Evolutionary conservation across 1,139 yeast species (phyloP), one percentile per base, ranked within the genome.

Genomic region (Debaryomyces fabryi): DNA sequence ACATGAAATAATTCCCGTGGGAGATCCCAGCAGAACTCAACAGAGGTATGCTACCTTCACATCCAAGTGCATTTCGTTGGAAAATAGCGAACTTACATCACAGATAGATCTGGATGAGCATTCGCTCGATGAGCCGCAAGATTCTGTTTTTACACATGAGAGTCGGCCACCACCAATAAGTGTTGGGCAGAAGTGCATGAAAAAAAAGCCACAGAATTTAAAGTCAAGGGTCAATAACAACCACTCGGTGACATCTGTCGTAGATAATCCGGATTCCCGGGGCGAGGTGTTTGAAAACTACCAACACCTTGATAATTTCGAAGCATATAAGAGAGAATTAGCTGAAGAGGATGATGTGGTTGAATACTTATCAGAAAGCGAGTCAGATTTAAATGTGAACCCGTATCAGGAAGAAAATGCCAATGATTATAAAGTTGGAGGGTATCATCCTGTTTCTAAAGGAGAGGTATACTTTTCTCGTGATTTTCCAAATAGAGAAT

Each of bases 391-490:
- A 48, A 56, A 59, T 25, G 56, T 54, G 42, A 71, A 72, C 50
- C 74, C 74, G 1, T 68, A 67, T 38, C 69, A 69, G 43, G 78
- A 74, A 52, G 78, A 74, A 56, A 71, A 65, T 44, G 61, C 62
- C 27, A 58, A 61, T 47, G 78, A 73, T 48, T 73, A 73, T 52
- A 69, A 62, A 39, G 63, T 65, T 7, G 78, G 78, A 15, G 79
- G 79, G 2, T 74, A 74, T 55, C 78, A 74, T 52, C 72, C 77
- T 1, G 75, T 75, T 44, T 62, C 56, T 49, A 69, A 70, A 43
- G 76, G 76, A 15, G 78, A 72, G 43, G 58, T 58, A 34, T 74
- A 72, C 55, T 65, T 65, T 48, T 67, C 72, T 37, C 56, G 58
- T 42, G 65, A 63, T 45, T 33, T 56, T 4, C 56, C 63, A 2